Conservation (phyloP, 768 basidiomycete species). For the Paxillus rubicundulus region DNA sequence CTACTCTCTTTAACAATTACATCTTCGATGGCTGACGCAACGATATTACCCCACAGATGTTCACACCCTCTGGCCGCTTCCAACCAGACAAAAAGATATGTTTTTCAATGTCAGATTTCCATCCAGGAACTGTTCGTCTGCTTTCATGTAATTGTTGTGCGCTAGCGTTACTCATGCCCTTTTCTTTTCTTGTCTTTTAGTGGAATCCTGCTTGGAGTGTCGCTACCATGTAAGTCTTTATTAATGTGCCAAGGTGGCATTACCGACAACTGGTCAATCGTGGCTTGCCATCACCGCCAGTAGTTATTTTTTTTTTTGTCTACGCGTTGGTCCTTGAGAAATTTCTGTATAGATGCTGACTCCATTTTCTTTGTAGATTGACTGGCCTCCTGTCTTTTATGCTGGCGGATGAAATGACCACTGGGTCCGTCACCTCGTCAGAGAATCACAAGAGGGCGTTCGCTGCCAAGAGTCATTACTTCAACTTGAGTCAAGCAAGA, state of each 20-base stretch:
- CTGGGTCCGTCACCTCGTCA: conserved; percentile 82
- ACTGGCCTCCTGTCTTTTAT: conserved; percentile 94
- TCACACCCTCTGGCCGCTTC: conserved; percentile 88
- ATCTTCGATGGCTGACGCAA: conserved; percentile 6
- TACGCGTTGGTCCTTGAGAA: not conserved
- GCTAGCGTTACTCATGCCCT: conserved; percentile 2
- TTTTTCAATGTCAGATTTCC: conserved; percentile 97
- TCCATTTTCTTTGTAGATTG: conserved; percentile 48
- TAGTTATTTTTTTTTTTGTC: conserved; percentile 12
- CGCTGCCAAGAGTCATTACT: conserved; percentile 77
- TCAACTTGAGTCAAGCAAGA: conserved; percentile 76
- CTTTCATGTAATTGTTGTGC: conserved; percentile 1
- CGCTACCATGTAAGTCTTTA: conserved; percentile 75
- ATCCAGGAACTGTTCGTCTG: conserved; percentile 75
- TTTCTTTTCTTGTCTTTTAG: conserved; percentile 34
- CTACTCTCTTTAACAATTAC: conserved; percentile 14
- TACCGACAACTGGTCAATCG: conserved; percentile 11
- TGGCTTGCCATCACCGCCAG: conserved; percentile 7
- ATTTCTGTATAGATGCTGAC: conserved; percentile 8
- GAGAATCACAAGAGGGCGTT: conserved; percentile 76
- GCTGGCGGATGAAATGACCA: conserved; percentile 96
- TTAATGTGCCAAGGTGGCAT: conserved; percentile 1
- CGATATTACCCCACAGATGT: conserved; percentile 57
- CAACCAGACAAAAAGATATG: conserved; percentile 94
- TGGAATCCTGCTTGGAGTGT: conserved; percentile 98